phyloP scores from a whole-genome alignment of 2,329 filamentous ascomycete species.

The Akanthomyces muscarius region DNA sequence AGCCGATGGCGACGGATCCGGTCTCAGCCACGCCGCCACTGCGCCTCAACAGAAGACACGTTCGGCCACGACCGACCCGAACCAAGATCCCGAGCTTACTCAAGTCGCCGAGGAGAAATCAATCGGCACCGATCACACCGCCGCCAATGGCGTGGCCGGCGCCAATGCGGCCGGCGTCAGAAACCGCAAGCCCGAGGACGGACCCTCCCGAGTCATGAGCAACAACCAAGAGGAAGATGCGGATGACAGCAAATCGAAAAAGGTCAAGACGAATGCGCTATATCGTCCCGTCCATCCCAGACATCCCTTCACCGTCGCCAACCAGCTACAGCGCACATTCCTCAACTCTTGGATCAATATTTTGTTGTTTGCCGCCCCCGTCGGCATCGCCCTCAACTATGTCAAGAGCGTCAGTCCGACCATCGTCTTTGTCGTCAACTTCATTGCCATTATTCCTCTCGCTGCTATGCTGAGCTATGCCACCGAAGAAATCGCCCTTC shows the following conservation, averaged over 20 bases:
- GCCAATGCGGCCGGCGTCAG: constrained; percentile 25
- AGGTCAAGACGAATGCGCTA: constrained; percentile 37
- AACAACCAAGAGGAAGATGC: constrained; percentile 21
- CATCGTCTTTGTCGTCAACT: constrained; percentile 82
- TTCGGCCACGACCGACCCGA: constrained; percentile 16
- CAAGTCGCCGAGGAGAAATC: constrained; percentile 23
- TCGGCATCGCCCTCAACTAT: constrained; percentile 73
- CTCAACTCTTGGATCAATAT: constrained; percentile 86
- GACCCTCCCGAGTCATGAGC: constrained; percentile 19
- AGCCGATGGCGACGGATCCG: constrained; percentile 26
- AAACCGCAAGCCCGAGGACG: constrained; percentile 31
- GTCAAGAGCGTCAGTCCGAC: constrained; percentile 50
- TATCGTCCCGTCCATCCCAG: constrained; percentile 47
- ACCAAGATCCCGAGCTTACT: constrained; percentile 14
- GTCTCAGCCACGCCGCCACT: constrained; percentile 34
- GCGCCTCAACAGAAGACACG: constrained; percentile 28
- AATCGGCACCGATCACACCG: constrained; percentile 21
- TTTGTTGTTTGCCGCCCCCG: constrained; percentile 71
- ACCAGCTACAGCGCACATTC: constrained; percentile 69
- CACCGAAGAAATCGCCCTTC: constrained; percentile 82
- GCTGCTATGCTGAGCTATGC: constrained; percentile 83
- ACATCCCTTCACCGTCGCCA: constrained; percentile 54
- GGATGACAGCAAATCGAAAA: constrained; percentile 35
- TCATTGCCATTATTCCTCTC: constrained; percentile 86
- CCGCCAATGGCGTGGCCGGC: constrained; percentile 22